Evolutionary conservation across 2,329 filamentous ascomycete genomes (phyloP), one percentile per base, ranked within the genome.

Genomic region (Corinectria fuckeliana): DNA sequence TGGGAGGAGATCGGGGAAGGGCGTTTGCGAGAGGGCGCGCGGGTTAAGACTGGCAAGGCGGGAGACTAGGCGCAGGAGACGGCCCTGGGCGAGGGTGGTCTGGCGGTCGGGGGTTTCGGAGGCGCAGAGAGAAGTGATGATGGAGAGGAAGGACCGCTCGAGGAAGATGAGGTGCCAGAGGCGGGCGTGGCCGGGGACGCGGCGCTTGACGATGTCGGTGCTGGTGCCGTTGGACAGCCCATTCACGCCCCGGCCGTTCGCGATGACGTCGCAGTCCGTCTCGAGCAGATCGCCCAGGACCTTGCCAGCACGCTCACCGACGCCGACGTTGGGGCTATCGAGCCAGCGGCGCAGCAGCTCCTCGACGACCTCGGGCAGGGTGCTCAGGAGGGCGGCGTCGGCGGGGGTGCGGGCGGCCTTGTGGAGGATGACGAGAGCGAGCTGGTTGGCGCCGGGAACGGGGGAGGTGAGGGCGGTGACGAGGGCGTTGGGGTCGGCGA

Each of bases 211-310:
- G 26, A 81, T 67, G 34, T 79, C 74, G 25, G 72, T 70, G 23
- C 75, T 75, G 30, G 73, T 52, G 26, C 53, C 48, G 6, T 47
- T 52, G 25, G 56, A 44, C 32, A 47, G 56, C n/a, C 58, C 66
- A 36, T 67, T 69, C 23, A 66, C 63, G 20, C 70, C 47, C 44
- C 71, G 14, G 72, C 73, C 16, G 65, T 74, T 58, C 5, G 67
- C 58, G 25, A 71, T 59, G 13, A 76, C 63, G 9, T 81, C 77
- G 63, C 82, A 85, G 71, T 88, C 86, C 6, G 81, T 75, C 49
- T 86, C 81, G 4, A 88, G 77, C 32, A 88, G 69, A 62, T 85
- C 81, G 2, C 81, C 80, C 3, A 89, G 70, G 2, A 83, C 79
- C 50, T 74, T 77, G 2, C 77, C 77, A 2, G 81, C 84, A 28